Evolutionary conservation across 371 early-diverging fungal genomes (phyloP).

Genomic region (Lichtheimia hyalospora): DNA sequence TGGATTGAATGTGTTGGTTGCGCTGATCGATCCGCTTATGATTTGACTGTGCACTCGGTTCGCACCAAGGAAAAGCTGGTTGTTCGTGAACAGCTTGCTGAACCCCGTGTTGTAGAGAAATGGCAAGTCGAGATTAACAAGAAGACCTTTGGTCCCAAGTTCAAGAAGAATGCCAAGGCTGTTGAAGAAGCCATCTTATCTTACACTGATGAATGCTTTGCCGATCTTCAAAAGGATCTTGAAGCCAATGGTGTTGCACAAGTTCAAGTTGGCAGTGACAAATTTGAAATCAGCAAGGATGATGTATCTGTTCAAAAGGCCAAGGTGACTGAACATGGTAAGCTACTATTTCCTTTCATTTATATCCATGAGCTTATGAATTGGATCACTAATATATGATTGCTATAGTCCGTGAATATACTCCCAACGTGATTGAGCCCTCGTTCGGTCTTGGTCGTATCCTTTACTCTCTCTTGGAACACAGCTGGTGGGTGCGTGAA

Average conservation of each 20-base stretch:
- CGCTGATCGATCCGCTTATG: conserved; percentile 99
- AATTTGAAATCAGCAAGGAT: conserved; percentile 69
- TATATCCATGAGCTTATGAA: too few relatives aligned
- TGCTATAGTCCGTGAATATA: conserved; percentile 87
- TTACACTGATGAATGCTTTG: conserved; percentile 63
- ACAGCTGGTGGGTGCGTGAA: conserved; percentile 92
- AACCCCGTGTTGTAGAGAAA: conserved; percentile 79
- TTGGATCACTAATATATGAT: too few relatives aligned
- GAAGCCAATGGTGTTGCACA: conserved; percentile 49
- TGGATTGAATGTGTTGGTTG: conserved; percentile 99
- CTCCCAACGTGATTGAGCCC: conserved; percentile 99
- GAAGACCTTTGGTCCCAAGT: conserved; percentile 90
- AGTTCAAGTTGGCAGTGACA: conserved; percentile 67
- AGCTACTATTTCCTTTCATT: conserved; percentile 7
- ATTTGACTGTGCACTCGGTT: conserved; percentile 92
- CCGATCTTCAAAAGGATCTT: conserved; percentile 58
- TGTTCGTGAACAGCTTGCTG: conserved; percentile 86
- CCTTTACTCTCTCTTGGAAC: conserved; percentile 97
- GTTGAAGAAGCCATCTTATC: conserved; percentile 78
- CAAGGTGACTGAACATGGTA: conserved; percentile 81
- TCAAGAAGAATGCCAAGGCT: conserved; percentile 89
- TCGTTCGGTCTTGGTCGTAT: conserved; percentile 99
- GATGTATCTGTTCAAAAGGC: conserved; percentile 74
- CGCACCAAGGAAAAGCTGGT: conserved; percentile 93
- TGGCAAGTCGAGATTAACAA: conserved; percentile 90